phyloP scores from a whole-genome alignment of 768 basidiomycete species.

The Tephrocybe sp. region DNA sequence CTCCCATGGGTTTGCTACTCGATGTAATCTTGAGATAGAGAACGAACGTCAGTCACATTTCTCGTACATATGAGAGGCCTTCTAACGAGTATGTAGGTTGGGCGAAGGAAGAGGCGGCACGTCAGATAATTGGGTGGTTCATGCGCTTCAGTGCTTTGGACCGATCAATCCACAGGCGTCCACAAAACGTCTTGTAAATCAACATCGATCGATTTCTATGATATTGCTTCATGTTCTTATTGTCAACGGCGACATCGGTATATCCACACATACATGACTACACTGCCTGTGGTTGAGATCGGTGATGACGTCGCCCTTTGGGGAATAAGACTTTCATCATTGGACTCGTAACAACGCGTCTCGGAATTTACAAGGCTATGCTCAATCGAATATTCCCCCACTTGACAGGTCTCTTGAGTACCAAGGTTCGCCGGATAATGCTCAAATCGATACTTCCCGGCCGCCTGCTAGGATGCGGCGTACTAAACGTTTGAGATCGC shows the following conservation, averaged over 20 bases:
- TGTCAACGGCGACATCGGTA: no score
- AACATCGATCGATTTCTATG: neutral
- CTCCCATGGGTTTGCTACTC: slow-evolving; percentile 46
- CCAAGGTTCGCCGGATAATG: neutral
- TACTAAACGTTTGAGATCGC: neutral
- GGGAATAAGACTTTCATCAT: no score
- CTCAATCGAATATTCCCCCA: no score
- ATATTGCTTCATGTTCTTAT: neutral
- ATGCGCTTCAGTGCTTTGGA: slow-evolving; percentile 33
- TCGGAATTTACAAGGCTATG: no score
- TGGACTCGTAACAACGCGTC: no score
- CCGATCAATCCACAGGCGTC: slow-evolving; percentile 1
- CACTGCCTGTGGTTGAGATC: no score
- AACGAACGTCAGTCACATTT: slow-evolving; percentile 30
- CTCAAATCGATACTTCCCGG: neutral
- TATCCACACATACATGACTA: no score
- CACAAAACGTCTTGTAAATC: neutral
- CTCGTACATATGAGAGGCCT: neutral
- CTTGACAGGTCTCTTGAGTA: neutral
- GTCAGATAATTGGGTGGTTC: slow-evolving; percentile 51
- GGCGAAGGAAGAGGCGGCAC: slow-evolving; percentile 59
- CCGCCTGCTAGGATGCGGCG: neutral
- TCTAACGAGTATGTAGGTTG: slow-evolving; percentile 38
- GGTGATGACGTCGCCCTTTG: no score
- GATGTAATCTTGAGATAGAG: slow-evolving; percentile 41